Conservation (phyloP, 2,329 filamentous ascomycete genomes). For the Trichophyton verrucosum region DNA sequence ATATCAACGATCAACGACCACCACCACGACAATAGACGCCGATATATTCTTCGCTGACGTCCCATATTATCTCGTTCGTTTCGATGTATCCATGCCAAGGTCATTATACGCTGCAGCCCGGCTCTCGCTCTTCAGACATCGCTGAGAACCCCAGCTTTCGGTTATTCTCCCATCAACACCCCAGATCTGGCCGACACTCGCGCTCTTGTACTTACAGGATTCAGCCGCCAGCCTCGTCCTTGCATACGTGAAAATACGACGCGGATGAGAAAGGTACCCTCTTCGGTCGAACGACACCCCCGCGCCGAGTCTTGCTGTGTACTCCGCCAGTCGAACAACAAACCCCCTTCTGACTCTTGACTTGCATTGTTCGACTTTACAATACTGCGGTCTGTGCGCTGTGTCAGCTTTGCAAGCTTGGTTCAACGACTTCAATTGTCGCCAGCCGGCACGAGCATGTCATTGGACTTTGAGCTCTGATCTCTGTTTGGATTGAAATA, state of each 20-base stretch:
- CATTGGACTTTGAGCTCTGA: background rate
- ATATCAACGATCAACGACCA: background rate
- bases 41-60: background rate
- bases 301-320: background rate
- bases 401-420: background rate
- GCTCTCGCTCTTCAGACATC: background rate
- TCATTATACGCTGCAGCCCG: background rate
- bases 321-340: background rate
- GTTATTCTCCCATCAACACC: background rate
- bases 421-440: background rate
- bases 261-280: background rate
- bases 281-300: background rate
- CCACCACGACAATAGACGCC: background rate
- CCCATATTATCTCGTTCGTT: background rate
- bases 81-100: background rate
- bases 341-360: background rate
- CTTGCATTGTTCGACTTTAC: background rate
- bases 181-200: background rate
- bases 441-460: background rate
- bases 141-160: background rate
- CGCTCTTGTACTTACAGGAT: background rate
- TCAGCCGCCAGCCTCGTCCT: background rate
- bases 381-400: background rate
- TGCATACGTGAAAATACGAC: background rate
- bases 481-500: background rate